Base-by-base conservation (phyloP, 2,329 filamentous ascomycete genomes). In the Pseudovirgaria hyperparasitica region DNA sequence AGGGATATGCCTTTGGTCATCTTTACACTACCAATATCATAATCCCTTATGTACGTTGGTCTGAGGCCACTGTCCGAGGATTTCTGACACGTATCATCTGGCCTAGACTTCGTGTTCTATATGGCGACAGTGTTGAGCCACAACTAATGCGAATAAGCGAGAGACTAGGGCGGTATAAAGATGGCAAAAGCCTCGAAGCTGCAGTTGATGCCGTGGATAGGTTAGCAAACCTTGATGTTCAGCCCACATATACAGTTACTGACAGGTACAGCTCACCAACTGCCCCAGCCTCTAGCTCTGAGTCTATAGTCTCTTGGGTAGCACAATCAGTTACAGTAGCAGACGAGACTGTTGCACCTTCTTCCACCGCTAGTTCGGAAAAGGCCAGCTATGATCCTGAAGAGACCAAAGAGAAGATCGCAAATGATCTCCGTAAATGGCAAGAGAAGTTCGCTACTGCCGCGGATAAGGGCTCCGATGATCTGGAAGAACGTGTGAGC, bases 81-180 rank as follows among this genome's bases (percentile, higher is more conserved):
- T 87, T 94, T 45, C 57, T 92, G 18, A 72, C 84, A 31, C 70
- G 72, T 24, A 76, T 74, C 2, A 61, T 96, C 10, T 90, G 82
- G 77, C 87, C 87, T 2, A 76, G 79, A 37, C 36, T 94, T 8
- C 73, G 79, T 15, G 67, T 80, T 9, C 59, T 94, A 5, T 96
- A 96, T 46, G 71, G 76, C 8, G 76, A 93, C 46, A 93, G 92
- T 42, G 86, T 98, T 4, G 86, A 96, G 57, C 92, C 92, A 9
- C 92, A 98, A 54, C 67, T 98, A 9, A 71, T 87, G 30, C 82
- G 85, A 43, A 96, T 98, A 43, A 82, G 82, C 9, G 80, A 94
- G 58, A 76, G 86, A 23, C 68, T 98, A 8, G 86, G 85, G 21
- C 67, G 79, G 25, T 82, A 85, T 54, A 75, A 65, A 37, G 66